Evolutionary conservation across 768 basidiomycete genomes (phyloP), one percentile per base, ranked within the genome.

Genomic region (Phlebiopsis flavidoalba): DNA sequence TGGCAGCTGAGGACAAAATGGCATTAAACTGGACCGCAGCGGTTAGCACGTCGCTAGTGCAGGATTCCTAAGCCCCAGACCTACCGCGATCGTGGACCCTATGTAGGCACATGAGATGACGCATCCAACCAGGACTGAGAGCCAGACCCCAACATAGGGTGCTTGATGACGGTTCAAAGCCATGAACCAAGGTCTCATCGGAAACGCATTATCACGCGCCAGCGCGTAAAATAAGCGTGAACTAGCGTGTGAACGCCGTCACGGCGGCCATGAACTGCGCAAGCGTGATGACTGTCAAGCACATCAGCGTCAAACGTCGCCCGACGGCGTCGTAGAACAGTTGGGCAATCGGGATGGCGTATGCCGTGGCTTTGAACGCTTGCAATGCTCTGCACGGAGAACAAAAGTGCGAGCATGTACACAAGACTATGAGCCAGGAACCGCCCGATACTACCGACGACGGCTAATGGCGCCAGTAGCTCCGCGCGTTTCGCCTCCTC

Each of bases 331-430:
- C 83, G 63, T 76, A 76, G 67, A 79, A 85, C 14, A 85, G 70
- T 66, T 85, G 83, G 15, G 83, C 82, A 62, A 84, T 83, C 5
- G 83, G 83, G 56, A 85, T 80, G n/a, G 83, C 80, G 62, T 76
- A 81, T 12, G 75, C 65, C 10, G 83, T 83, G 1, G 70, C 70
- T 64, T n/a, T 83, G 80, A 5, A 85, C 78, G 57, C 64, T 75
- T 1, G 76, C 53, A 64, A 84, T 80, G 64, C 75, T 81, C 60
- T 83, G 83, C 36, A 84, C 78, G 43, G 81, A 77, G 68, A 83
- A 84, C 53, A 85, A 78, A 22, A 84, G 76, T 8, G 83, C 78
- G 50, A 84, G 79, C 80, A 84, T 81, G 71, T 83, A 84, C 17
- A 72, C 76, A 54, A 84, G 74, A 4, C 82, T 83, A 84, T 77